phyloP scores from a whole-genome alignment of 148 eudicot genomes.

The Spergularia marina region DNA sequence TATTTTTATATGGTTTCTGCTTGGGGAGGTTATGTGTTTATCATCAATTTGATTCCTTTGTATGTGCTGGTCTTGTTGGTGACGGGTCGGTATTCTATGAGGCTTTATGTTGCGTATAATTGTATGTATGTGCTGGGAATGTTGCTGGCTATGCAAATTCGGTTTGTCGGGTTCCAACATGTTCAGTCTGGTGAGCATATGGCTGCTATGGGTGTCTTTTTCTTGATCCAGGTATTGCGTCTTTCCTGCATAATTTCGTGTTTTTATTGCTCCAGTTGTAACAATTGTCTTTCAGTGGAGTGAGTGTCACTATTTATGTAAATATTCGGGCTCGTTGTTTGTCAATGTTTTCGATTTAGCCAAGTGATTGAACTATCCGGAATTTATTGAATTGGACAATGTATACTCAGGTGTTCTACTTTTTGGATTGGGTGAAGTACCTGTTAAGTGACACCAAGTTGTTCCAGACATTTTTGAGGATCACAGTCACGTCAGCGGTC shows the following conservation, averaged over 20 bases:
- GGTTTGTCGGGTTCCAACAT: slow-evolving; percentile 97
- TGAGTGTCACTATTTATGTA: background rate
- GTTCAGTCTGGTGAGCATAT: slow-evolving; percentile 99
- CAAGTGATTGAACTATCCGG: background rate
- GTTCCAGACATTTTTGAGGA: slow-evolving; percentile 80
- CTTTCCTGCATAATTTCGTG: background rate
- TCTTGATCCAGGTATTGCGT: slow-evolving; percentile 81
- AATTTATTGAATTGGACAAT: background rate
- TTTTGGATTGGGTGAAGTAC: slow-evolving; percentile 94
- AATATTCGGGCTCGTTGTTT: background rate
- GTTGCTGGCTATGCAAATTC: slow-evolving; percentile 97
- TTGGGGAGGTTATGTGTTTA: slow-evolving; percentile 99
- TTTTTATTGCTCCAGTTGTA: background rate
- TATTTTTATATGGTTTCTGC: slow-evolving; percentile 99
- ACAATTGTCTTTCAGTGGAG: background rate
- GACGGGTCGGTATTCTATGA: slow-evolving; percentile 92
- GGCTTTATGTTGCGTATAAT: slow-evolving; percentile 92
- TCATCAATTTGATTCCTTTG: slow-evolving; percentile 83
- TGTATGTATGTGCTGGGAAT: slow-evolving; percentile 87
- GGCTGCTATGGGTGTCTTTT: slow-evolving; percentile 99
- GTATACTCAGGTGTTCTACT: slow-evolving; percentile 76
- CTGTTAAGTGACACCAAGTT: slow-evolving; percentile 66
- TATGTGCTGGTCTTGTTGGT: slow-evolving; percentile 85
- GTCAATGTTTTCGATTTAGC: background rate
- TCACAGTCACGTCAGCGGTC: slow-evolving; percentile 75